Percentiles rank a stretch among this genome's conserved stretches.
Conservation (phyloP, 2,329 filamentous ascomycete genomes). For the Kalaharituber pfeilii region DNA sequence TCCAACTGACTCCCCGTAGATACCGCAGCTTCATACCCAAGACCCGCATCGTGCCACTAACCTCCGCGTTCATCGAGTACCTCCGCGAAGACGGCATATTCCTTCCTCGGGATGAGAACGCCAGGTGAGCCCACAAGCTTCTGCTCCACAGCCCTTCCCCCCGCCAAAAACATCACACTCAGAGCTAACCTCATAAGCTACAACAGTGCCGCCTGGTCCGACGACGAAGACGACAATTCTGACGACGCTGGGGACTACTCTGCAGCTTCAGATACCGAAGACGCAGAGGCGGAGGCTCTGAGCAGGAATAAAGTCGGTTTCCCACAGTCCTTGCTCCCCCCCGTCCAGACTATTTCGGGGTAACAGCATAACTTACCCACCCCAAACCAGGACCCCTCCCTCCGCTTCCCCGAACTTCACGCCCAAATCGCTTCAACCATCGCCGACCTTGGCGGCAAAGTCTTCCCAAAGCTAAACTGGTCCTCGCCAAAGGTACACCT, state of each 20-base stretch:
- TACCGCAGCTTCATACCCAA: conserved; percentile 71
- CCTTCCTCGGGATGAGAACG: conserved; percentile 51
- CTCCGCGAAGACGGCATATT: conserved; percentile 85
- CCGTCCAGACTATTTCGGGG: neutral
- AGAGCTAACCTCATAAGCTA: conserved; percentile 24
- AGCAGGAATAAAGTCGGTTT: conserved; percentile 14
- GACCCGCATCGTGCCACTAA: conserved; percentile 65
- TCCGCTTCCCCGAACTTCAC: conserved; percentile 55
- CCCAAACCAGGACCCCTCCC: conserved; percentile 31
- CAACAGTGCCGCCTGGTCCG: conserved; percentile 33
- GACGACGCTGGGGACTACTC: conserved; percentile 36
- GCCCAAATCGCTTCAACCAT: conserved; percentile 60
- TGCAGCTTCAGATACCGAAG: conserved; percentile 11
- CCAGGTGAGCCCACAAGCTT: conserved; percentile 32
- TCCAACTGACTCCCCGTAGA: neutral
- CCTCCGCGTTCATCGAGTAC: conserved; percentile 61
- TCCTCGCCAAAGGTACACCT: conserved; percentile 65
- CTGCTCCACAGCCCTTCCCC: conserved; percentile 26
- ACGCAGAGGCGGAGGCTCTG: conserved; percentile 22
- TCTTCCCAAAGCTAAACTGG: conserved; percentile 93
- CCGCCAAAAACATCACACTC: conserved; percentile 24
- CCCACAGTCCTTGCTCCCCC: neutral
- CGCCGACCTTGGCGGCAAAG: conserved; percentile 61
- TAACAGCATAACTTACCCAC: neutral
- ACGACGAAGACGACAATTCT: conserved; percentile 36